Evolutionary conservation across 1,284 basidiomycete species (phyloP), one percentile per base, ranked within the genome.

Genomic region (Entoloma clypeatum): DNA sequence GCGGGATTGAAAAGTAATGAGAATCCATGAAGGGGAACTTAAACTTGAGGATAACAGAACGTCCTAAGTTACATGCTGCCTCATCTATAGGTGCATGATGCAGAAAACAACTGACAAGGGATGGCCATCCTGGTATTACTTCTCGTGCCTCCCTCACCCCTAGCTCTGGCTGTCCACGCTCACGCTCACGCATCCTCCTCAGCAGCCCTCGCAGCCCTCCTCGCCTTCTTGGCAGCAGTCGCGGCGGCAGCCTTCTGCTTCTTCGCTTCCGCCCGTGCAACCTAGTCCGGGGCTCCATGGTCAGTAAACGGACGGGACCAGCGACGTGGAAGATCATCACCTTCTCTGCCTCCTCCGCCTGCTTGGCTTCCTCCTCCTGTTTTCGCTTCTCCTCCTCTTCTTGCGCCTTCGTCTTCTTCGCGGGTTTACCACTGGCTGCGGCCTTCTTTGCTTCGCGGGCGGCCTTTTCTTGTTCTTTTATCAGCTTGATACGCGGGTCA

Each of bases 401-500:
- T 61, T 81, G 80, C 50, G 67, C 71, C 48, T 69, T 68, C 18
- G 49, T 51, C 53, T 77, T 79, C 22, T 57, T 62, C 25, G 48
- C 50, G 13, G 63, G 56, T 2, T 61, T 64, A 25, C 58, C 62
- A 6, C 56, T 45, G 7, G 52, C 54, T 22, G 74, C 68, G 16
- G 67, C 80, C 72, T 92, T 93, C 77, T 98, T 98, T 30, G 91
- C 90, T 57, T 94, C 91, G 21, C 94, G 78, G 1, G 90, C 92
- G 45, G 89, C 92, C 65, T 97, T 98, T 69, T 98, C 95, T 58
- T 96, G 84, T 52, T 92, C 86, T 67, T 95, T 96, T 75, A 98
- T 96, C 49, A 90, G 77, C 72, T 95, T 98, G 75, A 99, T 97
- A 49, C 95, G 89, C 21, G 95, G 95, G 64, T 99, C 95, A 48